Base-by-base conservation (phyloP, 768 basidiomycete species). In the Mycena polygramma region DNA sequence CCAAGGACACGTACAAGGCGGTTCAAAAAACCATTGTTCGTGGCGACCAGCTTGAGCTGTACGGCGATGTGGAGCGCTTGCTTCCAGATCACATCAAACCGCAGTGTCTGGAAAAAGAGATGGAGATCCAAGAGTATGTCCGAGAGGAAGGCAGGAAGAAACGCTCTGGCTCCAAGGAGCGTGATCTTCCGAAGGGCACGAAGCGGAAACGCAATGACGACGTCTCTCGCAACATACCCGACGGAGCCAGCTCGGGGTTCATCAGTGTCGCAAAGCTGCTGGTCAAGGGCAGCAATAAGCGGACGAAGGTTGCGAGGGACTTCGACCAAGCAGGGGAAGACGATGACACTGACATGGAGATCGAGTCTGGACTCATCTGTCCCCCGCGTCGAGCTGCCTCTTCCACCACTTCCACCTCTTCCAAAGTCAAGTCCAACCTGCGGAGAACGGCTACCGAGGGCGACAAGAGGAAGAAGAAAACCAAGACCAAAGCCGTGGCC, bases 41-140 rank as follows among this genome's bases (percentile, higher is more conserved):
- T 63, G 96, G 96, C 30, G 91, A 94, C 63, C 87, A 92, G 71
- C 89, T 98, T 39, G 96, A 99, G 79, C 86, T 99, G 13, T 99
- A 96, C 75, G 91, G 87, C n/a, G 98, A 99, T 78, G 94, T 97
- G 59, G 89, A 91, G 67, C 92, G 95, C 0, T 83, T 99, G 14
- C 82, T 99, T 4, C 96, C 97, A 0, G 88, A 87, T 45, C 86
- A 94, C 70, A 80, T 92, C 71, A 91, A 92, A 52, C 96, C 96
- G 0, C 84, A 89, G 69, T 92, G 90, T 73, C 80, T 95, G 41
- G 94, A 97, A 81, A 92, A 91, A 81, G 84, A 82, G 24, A 95
- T 98, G 90, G 92, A 92, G 59, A 93, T 96, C 46, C 89, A 92
- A 74, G 88, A 90, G 72, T 91, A 93, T 73, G 84, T 88, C 39